Evolutionary conservation across 441 rosid genomes (phyloP).

Genomic region (Brassica hybrid): DNA sequence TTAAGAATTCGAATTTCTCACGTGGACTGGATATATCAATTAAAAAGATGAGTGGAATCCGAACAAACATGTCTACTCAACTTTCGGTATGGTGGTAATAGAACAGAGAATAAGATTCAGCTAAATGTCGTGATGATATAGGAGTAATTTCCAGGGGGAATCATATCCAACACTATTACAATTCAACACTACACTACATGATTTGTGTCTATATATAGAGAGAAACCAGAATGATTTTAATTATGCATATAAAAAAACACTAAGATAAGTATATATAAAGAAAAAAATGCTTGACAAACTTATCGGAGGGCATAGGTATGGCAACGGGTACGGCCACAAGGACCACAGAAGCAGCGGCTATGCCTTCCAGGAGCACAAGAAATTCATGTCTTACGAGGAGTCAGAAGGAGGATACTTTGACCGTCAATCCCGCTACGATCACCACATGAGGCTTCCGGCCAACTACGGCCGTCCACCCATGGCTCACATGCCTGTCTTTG

Average conservation of each 20-base stretch:
- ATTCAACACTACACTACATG: conserved; percentile 7
- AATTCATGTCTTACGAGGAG: conserved; percentile 8
- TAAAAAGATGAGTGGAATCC: conserved; percentile 15
- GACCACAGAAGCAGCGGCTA: not conserved
- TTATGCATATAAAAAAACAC: conserved; percentile 9
- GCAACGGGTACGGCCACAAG: conserved; percentile 8
- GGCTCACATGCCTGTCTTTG: conserved; percentile 33
- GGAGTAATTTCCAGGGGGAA: conserved; percentile 1
- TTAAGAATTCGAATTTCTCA: not conserved
- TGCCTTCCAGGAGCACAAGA: conserved; percentile 28
- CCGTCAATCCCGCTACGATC: conserved; percentile 23
- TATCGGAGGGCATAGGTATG: conserved; percentile 4
- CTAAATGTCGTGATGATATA: not conserved
- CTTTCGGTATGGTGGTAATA: conserved; percentile 41
- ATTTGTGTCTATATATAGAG: conserved; percentile 14
- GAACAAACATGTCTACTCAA: conserved; percentile 35
- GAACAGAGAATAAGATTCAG: conserved; percentile 35
- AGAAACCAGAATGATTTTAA: conserved; percentile 6
- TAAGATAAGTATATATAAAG: not conserved
- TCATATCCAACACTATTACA: conserved; percentile 6
- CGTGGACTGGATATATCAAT: conserved; percentile 11
- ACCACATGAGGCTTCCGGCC: conserved; percentile 28
- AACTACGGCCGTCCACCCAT: conserved; percentile 35
- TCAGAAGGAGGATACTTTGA: conserved; percentile 25
- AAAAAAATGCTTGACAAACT: conserved; percentile 32